These are phyloP conservation scores for Penicillium italicum DNA, from an alignment of 2,329 filamentous ascomycete genomes.

Conservation along the genomic window DNA sequence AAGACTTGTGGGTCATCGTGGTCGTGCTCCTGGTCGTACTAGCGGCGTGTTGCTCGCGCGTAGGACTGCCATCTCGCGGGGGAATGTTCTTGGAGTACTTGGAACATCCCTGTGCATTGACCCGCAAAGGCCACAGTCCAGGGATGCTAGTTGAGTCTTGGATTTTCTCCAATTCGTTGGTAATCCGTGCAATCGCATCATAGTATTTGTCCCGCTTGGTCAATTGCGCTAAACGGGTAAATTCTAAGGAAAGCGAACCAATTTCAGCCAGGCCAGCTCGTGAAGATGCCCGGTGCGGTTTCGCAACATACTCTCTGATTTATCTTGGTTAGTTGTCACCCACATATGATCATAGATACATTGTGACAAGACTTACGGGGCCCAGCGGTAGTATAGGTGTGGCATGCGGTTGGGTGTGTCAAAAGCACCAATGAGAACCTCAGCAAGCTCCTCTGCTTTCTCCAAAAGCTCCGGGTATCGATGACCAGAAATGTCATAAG, in stretches of 20 bases:
- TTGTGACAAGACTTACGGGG: constrained; percentile 48
- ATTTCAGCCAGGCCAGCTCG: constrained; percentile 63
- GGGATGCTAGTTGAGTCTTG: constrained; percentile 68
- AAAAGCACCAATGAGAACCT: constrained; percentile 77
- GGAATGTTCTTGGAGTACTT: constrained; percentile 45
- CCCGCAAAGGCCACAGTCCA: constrained; percentile 72
- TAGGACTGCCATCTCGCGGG: constrained; percentile 13
- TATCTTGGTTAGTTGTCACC: constrained; percentile 4
- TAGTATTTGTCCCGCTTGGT: constrained; percentile 81
- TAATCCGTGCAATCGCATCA: constrained; percentile 82
- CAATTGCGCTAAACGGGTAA: constrained; percentile 81
- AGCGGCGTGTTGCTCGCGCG: constrained; percentile 5
- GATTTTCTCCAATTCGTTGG: constrained; percentile 70
- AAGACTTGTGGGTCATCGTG: constrained; percentile 3
- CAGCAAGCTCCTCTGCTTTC: constrained; percentile 75
- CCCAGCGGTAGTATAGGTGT: constrained; percentile 74
- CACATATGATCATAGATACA: background rate
- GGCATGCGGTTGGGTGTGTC: constrained; percentile 96
- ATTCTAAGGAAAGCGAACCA: constrained; percentile 79
- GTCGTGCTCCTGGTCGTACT: constrained; percentile 1
- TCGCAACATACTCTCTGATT: constrained; percentile 52
- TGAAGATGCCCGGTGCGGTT: constrained; percentile 59
- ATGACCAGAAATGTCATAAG: constrained; percentile 78
- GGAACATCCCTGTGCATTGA: constrained; percentile 80
- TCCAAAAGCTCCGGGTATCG: constrained; percentile 66